Evolutionary conservation across 177 flowering plant genomes (phyloP), one percentile per base, ranked within the genome.

Genomic region (Viscum album): DNA sequence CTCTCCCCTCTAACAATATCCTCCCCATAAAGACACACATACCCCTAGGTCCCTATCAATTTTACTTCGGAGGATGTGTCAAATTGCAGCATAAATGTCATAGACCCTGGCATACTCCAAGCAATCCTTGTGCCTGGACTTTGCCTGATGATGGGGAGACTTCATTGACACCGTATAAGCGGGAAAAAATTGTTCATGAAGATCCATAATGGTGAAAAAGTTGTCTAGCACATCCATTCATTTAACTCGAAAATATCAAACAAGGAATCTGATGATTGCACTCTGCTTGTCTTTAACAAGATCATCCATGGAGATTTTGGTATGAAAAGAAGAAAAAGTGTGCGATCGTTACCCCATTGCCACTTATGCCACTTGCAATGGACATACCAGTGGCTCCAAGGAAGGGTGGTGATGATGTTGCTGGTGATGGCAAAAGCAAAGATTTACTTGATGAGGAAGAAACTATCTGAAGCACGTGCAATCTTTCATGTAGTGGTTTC

Each of bases 141-240:
- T 67, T 95, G 92, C 78, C 99, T 98, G 30, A 90, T 79, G 95
- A 88, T 95, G 54, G 99, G 96, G 66, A 87, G 83, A 75, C 71
- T 86, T 71, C 78, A 71, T 65, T 82, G 83, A 35, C 82, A 77
- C 32, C 34, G 12, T 4, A 77, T 70, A 71, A 74, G 59, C 35
- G 79, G 81, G 39, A 75, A 64, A 69, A 76, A 76, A 34, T 52
- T 67, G 59, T 30, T 78, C 28, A 80, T 92, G 43, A 95, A 90
- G 79, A 89, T 88, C 72, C 80, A 87, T 4, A 71, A 76, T 75
- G 88, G 96, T 71, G 82, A 79, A 64, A 87, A 83, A 74, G 96
- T 87, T 75, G 80, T 87, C 31, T 64, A 92, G 81, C 87, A 82
- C 62, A 79, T 78, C 66, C 85, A 77, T 8, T 92, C 99, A 13